phyloP scores from a whole-genome alignment of 345 rosid genomes.

The Gynandropsis gynandra region DNA sequence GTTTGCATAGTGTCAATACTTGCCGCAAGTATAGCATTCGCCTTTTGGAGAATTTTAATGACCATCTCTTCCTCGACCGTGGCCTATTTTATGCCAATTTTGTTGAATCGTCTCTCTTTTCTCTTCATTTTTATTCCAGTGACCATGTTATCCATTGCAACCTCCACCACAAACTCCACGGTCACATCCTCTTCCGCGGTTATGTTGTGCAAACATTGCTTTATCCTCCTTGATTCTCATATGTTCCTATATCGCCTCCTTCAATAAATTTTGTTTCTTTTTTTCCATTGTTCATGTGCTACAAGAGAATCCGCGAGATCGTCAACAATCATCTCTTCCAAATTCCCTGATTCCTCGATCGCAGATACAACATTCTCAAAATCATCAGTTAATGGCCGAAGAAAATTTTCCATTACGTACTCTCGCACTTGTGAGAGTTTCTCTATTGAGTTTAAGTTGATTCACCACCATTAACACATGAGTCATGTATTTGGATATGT shows the following conservation, averaged over 20 bases:
- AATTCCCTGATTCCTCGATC: no score
- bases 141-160: no score
- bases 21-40: not conserved
- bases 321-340: not conserved
- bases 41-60: not conserved
- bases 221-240: not conserved
- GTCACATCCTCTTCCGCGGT: not conserved
- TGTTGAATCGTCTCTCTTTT: not conserved
- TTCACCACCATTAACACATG: not conserved
- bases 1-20: not conserved
- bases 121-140: no score
- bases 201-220: no score
- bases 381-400: no score
- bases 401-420: not conserved
- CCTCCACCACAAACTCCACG: no score
- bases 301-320: not conserved
- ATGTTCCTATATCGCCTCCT: not conserved
- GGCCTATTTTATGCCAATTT: not conserved
- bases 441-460: not conserved
- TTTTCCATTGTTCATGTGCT: slow-evolving; percentile 10
- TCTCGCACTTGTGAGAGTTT: not conserved
- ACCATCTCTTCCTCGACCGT: not conserved
- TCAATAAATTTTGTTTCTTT: not conserved
- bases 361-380: no score
- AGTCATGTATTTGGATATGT: not conserved